phyloP scores from a whole-genome alignment of 129 eudicot genomes.

The Pittosporum tobira region DNA sequence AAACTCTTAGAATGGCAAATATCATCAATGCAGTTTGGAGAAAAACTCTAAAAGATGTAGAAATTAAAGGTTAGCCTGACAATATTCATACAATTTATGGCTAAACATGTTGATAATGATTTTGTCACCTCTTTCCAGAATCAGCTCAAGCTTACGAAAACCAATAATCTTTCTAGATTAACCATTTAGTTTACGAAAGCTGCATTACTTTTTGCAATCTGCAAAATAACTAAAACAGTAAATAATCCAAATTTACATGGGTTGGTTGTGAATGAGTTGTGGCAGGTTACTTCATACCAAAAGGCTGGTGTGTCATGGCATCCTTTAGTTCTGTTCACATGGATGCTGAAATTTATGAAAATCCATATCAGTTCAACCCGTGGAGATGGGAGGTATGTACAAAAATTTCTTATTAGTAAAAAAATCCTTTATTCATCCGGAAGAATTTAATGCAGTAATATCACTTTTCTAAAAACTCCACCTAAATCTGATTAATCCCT shows the following conservation, averaged over 20 bases:
- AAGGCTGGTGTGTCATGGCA: constrained; percentile 90
- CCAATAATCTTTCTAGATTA: too few species aligned
- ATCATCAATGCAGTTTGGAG: constrained; percentile 93
- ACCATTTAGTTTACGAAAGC: too few species aligned
- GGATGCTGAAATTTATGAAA: constrained; percentile 75
- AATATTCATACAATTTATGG: neutral
- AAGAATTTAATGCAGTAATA: neutral
- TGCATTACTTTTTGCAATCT: neutral
- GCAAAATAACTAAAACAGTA: neutral
- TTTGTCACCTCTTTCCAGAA: too few species aligned
- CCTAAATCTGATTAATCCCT: too few species aligned
- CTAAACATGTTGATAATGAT: neutral
- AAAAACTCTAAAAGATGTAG: constrained; percentile 73
- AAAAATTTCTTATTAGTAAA: neutral
- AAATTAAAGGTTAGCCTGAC: constrained; percentile 47
- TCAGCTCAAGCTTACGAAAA: too few species aligned
- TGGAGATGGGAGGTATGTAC: constrained; percentile 92
- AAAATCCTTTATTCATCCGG: neutral
- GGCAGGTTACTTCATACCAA: constrained; percentile 73
- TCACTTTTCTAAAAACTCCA: too few species aligned
- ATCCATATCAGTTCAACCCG: constrained; percentile 73
- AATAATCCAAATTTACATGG: neutral
- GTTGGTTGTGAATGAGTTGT: neutral
- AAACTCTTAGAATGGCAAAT: constrained; percentile 88
- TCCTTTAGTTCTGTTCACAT: constrained; percentile 93